phyloP scores from a whole-genome alignment of 2,329 filamentous ascomycete genomes.

The Monosporascus ibericus region DNA sequence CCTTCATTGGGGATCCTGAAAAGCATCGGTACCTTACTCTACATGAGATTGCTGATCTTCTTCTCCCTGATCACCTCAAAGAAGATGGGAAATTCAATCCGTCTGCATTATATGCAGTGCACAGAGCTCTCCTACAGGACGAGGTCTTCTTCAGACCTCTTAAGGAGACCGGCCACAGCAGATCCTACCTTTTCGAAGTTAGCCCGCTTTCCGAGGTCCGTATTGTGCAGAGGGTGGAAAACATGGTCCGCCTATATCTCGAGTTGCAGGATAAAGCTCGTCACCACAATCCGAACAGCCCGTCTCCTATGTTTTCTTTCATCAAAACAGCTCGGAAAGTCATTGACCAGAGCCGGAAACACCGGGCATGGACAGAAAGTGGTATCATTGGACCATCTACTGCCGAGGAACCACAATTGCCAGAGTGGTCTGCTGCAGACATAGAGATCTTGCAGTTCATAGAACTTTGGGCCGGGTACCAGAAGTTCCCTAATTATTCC shows the following conservation, averaged over 20 bases:
- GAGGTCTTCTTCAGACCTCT: slow-evolving; percentile 55
- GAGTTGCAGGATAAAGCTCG: slow-evolving; percentile 22
- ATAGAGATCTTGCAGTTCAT: slow-evolving; percentile 59
- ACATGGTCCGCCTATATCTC: slow-evolving; percentile 48
- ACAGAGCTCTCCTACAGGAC: slow-evolving; percentile 55
- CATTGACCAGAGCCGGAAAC: slow-evolving; percentile 46
- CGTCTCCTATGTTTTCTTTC: slow-evolving; percentile 36
- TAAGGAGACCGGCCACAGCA: slow-evolving; percentile 42
- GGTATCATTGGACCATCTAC: slow-evolving; percentile 40
- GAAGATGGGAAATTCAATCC: slow-evolving; percentile 33
- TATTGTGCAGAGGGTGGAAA: slow-evolving; percentile 43
- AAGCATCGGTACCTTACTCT: slow-evolving; percentile 42
- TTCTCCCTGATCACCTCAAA: slow-evolving; percentile 33
- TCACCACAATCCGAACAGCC: background rate
- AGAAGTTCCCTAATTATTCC: slow-evolving; percentile 45
- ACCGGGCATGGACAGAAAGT: slow-evolving; percentile 41
- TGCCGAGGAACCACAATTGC: slow-evolving; percentile 3
- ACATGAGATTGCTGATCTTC: slow-evolving; percentile 41
- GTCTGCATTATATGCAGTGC: slow-evolving; percentile 61
- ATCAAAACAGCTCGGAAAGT: slow-evolving; percentile 40
- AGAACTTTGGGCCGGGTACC: slow-evolving; percentile 58
- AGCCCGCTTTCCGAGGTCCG: slow-evolving; percentile 48
- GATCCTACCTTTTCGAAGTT: slow-evolving; percentile 56
- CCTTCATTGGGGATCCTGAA: slow-evolving; percentile 30
- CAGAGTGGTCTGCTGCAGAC: slow-evolving; percentile 43